Percentiles rank a stretch among this genome's conserved stretches.
phyloP scores from a whole-genome alignment of 1,139 yeast genomes.

The Dujonia santamariae region DNA sequence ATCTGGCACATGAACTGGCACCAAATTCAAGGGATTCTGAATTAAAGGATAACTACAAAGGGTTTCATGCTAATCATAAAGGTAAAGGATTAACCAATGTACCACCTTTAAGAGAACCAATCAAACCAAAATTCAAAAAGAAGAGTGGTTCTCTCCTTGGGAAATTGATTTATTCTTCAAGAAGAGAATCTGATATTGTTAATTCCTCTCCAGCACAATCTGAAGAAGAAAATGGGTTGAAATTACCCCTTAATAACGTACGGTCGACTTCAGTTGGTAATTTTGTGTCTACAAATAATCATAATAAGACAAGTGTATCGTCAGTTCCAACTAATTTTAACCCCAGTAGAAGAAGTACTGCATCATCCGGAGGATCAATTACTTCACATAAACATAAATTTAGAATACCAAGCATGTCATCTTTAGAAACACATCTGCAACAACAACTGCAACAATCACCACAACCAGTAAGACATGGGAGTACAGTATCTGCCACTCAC shows the following conservation, averaged over 20 bases:
- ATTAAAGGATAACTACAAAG: constrained; percentile 37
- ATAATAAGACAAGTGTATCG: background rate
- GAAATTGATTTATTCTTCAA: constrained; percentile 36
- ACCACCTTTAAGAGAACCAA: constrained; percentile 52
- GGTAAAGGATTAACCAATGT: constrained; percentile 28
- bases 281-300: background rate
- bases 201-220: no score
- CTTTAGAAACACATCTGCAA: no score
- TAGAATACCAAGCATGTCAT: constrained; percentile 35
- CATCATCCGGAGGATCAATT: constrained; percentile 2
- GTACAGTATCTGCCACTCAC: no score
- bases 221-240: background rate
- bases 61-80: constrained; percentile 44
- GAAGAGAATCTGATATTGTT: constrained; percentile 38
- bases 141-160: constrained; percentile 45
- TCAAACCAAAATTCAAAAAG: constrained; percentile 46
- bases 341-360: constrained; percentile 1
- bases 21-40: constrained; percentile 3
- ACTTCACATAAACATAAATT: constrained; percentile 27
- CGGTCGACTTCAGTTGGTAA: background rate
- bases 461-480: background rate
- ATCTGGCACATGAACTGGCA: background rate
- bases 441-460: no score
- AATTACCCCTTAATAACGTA: background rate
- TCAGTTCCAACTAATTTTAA: background rate